Evolutionary conservation across 192 early-diverging fungal genomes (phyloP).

Genomic region (Phlyctochytrium arcticum): DNA sequence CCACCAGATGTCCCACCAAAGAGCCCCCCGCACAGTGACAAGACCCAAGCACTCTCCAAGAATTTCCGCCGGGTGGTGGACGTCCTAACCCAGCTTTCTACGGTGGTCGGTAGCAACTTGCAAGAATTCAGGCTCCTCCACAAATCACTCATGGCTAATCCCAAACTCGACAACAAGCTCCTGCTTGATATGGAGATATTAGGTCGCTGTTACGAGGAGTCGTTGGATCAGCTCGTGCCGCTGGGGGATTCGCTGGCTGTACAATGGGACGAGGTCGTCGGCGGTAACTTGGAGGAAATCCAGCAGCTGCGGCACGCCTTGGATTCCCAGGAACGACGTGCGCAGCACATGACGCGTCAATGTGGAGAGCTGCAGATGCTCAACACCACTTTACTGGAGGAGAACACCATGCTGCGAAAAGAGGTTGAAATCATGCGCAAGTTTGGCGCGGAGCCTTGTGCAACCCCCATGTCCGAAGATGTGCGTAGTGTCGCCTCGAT

Average conservation of each 20-base stretch:
- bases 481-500: neutral
- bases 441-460: neutral
- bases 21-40: neutral
- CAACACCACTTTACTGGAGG: conserved; percentile 20
- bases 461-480: conserved; percentile 11
- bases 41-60: neutral
- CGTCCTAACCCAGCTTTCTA: conserved; percentile 1
- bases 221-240: conserved; percentile 2
- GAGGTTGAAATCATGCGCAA: neutral
- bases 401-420: conserved; percentile 6
- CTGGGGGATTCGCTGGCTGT: neutral
- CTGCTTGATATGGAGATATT: conserved; percentile 7
- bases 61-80: conserved; percentile 3
- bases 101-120: conserved; percentile 13
- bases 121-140: conserved; percentile 12
- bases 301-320: neutral
- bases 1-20: too few species aligned
- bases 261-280: conserved; percentile 2
- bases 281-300: conserved; percentile 1
- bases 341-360: neutral
- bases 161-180: neutral
- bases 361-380: conserved; percentile 12
- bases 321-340: neutral
- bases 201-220: conserved; percentile 8
- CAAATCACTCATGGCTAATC: neutral